Conservation (phyloP, 1,284 basidiomycete genomes). For the Fistulinella cinereoalba region DNA sequence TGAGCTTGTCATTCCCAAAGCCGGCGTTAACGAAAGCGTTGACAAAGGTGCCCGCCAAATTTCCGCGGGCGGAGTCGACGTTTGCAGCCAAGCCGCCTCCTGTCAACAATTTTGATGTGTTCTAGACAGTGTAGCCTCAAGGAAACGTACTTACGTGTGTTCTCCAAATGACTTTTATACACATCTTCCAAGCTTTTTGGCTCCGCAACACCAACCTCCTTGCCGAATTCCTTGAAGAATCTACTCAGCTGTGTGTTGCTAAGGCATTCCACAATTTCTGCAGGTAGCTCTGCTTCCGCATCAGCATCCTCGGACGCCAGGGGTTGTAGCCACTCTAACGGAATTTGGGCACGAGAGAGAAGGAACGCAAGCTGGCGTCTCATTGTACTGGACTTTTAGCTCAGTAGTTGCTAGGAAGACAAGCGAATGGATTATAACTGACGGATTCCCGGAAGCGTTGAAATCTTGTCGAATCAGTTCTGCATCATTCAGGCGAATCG, state of each 20-base stretch:
- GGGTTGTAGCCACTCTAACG: constrained; percentile 84
- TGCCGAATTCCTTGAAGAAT: constrained; percentile 91
- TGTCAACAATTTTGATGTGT: constrained; percentile 25
- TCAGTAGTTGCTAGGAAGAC: constrained; percentile 15
- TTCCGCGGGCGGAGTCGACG: constrained; percentile 92
- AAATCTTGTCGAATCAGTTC: constrained; percentile 85
- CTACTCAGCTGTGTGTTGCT: constrained; percentile 82
- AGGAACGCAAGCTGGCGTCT: constrained; percentile 94
- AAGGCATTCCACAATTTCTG: constrained; percentile 82
- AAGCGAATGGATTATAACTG: constrained; percentile 30
- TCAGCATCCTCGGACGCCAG: constrained; percentile 52
- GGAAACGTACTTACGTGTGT: constrained; percentile 56
- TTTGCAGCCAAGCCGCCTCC: constrained; percentile 63
- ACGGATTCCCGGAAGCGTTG: constrained; percentile 83
- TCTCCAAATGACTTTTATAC: constrained; percentile 96
- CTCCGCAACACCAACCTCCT: constrained; percentile 90
- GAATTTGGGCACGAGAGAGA: constrained; percentile 90
- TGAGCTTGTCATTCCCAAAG: constrained; percentile 97
- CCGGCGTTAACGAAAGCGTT: constrained; percentile 99
- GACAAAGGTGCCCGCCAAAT: constrained; percentile 95
- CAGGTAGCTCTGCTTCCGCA: constrained; percentile 68
- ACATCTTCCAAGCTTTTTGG: constrained; percentile 94
- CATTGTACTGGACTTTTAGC: constrained; percentile 62
- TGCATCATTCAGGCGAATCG: constrained; percentile 83
- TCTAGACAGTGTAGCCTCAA: background rate